Evolutionary conservation across 1,139 yeast species (phyloP), one percentile per base, ranked within the genome.

Genomic region (Magnusiomyces magnusii): DNA sequence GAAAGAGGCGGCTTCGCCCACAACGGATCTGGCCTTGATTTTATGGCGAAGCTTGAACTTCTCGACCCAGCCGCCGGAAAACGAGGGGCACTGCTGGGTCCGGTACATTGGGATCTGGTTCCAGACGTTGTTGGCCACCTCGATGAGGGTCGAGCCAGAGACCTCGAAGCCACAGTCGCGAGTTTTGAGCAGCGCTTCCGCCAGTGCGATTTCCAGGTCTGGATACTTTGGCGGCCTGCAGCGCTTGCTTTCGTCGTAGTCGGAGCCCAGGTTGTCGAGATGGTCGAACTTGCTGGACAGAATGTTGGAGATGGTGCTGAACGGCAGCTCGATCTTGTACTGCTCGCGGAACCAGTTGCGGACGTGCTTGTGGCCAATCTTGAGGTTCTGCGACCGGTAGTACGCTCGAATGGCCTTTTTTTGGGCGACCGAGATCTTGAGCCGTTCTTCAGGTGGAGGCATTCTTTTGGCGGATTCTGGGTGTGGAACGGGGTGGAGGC

Each of bases 61-160:
- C 44, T 59, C 61, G 49, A 57, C 59, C 61, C 61, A 59, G 1
- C 61, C 61, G 23, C 61, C 61, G 9, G 61, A 59, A 5, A 59
- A 51, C 7, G 58, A 36, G 23, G 61, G 61, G 17, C 51, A 54
- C 5, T 57, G 55, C 44, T 41, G 36, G 55, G 31, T 47, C 13
- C 44, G 58, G 51, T 59, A 59, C 17, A 57, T 55, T 15, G 61
- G 61, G 51, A 59, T 57, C 17, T 57, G 53, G 9, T 57, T 59
- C 61, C 61, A 59, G 7, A 59, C 47, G 19, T 52, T 58, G 51
- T 57, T 52, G 21, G 61, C 61, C 31, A 56, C 53, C 47, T 51
- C 54, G 39, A 59, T 54, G 23, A 59, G 55, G 13, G 53, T 58
- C 3, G 58, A 54, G 47, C 61, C 61, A 2, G 61, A 54, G 39